Conservation (phyloP, 768 basidiomycete species). For the Kwoniella sp. region DNA sequence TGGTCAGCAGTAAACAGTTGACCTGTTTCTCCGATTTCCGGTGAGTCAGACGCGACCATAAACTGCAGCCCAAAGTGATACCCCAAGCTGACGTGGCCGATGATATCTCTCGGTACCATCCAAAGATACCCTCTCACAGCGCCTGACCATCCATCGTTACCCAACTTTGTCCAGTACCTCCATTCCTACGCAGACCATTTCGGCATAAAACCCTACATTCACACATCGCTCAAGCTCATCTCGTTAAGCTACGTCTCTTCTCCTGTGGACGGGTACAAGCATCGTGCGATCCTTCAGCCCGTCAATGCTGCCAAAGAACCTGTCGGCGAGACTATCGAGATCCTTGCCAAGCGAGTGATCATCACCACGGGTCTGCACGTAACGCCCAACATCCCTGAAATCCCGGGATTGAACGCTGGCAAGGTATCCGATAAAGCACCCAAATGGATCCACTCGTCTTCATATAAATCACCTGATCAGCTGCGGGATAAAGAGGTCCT, state of each 20-base stretch:
- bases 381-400: slow-evolving; percentile 61
- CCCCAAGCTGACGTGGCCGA: neutral
- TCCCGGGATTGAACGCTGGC: slow-evolving; percentile 61
- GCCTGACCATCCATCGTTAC: slow-evolving; percentile 50
- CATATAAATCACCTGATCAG: slow-evolving; percentile 62
- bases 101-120: neutral
- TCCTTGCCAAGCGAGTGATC: slow-evolving; percentile 60
- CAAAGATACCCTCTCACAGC: slow-evolving; percentile 41
- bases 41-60: too few relatives aligned
- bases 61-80: slow-evolving; percentile 28
- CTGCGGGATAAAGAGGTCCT: slow-evolving; percentile 61
- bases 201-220: slow-evolving; percentile 50
- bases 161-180: slow-evolving; percentile 62
- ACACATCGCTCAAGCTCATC: slow-evolving; percentile 38
- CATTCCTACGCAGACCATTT: slow-evolving; percentile 60
- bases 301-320: slow-evolving; percentile 50
- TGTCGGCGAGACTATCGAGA: slow-evolving; percentile 34
- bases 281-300: slow-evolving; percentile 53
- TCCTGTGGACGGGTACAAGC: slow-evolving; percentile 58
- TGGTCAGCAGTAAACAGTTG: slow-evolving; percentile 64
- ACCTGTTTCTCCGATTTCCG: slow-evolving; percentile 74
- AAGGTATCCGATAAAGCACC: slow-evolving; percentile 51
- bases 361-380: slow-evolving; percentile 66
- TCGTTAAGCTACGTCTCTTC: slow-evolving; percentile 55
- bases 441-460: slow-evolving; percentile 60